Evolutionary conservation across 768 basidiomycete genomes (phyloP), one percentile per base, ranked within the genome.

Genomic region (Lactarius tabidus): DNA sequence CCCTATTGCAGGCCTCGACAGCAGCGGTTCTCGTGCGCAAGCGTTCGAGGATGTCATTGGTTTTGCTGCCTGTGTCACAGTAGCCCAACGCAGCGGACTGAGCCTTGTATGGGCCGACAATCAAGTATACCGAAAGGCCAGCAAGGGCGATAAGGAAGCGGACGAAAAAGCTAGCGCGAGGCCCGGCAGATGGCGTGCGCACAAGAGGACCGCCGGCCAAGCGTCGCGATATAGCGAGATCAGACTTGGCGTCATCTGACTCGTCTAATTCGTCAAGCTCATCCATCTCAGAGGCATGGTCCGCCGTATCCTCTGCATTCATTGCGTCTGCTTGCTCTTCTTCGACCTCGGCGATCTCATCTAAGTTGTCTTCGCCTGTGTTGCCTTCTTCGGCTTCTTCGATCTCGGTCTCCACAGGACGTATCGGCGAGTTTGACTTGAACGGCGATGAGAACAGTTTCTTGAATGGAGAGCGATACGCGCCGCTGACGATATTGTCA

Each of bases 61-160:
- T 88, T 68, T 79, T 77, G 62, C 74, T 83, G 23, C 84, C 87
- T 39, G 82, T 75, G 67, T 90, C 85, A 72, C 92, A 94, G 75
- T 85, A 94, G 6, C 93, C 92, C 69, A 94, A 85, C 14, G 79
- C 74, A 2, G 86, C 78, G 6, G 91, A 91, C 69, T 89, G 85
- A 15, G 69, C 65, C 76, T 91, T 92, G 79, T 85, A 90, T 20
- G 79, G 78, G 70, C 69, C 33, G 26, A 65, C 59, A 10, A 66
- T 60, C 28, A 70, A 28, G 36, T 75, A 67, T 20, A 75, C 71
- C 28, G 81, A 63, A 12, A 78, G 65, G 33, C 80, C 66, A 6
- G 79, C 62, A 64, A 79, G 64, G 59, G 70, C 53, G 20, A 26
- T 35, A 3, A 88, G 26, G n/a, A 85, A 31, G n/a, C 80, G 80